phyloP scores from a whole-genome alignment of 2,329 filamentous ascomycete species.

The Aureobasidium melanogenum region DNA sequence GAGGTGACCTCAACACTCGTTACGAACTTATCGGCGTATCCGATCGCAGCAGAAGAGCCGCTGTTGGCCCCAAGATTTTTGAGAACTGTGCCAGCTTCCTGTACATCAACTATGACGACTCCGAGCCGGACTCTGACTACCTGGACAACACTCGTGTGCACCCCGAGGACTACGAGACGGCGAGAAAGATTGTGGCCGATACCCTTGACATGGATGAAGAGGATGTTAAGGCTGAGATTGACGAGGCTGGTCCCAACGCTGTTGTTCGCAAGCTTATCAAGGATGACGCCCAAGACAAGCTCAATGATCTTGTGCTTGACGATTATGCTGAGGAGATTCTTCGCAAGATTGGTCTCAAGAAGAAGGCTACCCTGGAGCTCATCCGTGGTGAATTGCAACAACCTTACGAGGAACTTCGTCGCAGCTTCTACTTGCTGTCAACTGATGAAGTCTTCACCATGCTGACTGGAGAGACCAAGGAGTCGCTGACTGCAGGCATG shows the following conservation, averaged over 20 bases:
- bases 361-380: slow-evolving; percentile 90
- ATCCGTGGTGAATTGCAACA: slow-evolving; percentile 89
- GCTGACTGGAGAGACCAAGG: slow-evolving; percentile 85
- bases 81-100: slow-evolving; percentile 96
- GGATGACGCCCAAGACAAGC: slow-evolving; percentile 85
- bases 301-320: slow-evolving; percentile 92
- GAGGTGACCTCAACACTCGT: slow-evolving; percentile 73
- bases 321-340: slow-evolving; percentile 95
- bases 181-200: slow-evolving; percentile 96
- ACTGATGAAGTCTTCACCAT: slow-evolving; percentile 87
- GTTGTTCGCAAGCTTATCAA: slow-evolving; percentile 93
- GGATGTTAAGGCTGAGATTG: slow-evolving; percentile 88
- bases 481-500: slow-evolving; percentile 81
- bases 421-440: slow-evolving; percentile 61
- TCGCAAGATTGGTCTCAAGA: slow-evolving; percentile 84
- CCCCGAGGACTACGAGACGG: slow-evolving; percentile 95
- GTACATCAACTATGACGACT: slow-evolving; percentile 78
- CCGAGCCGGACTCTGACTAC: slow-evolving; percentile 75
- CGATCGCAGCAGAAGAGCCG: slow-evolving; percentile 48
- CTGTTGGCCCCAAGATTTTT: slow-evolving; percentile 78
- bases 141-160: slow-evolving; percentile 96
- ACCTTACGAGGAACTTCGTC: slow-evolving; percentile 88
- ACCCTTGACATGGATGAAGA: slow-evolving; percentile 94
- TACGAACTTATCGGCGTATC: slow-evolving; percentile 84
- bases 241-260: slow-evolving; percentile 80